phyloP scores from a whole-genome alignment of 192 early-diverging fungal genomes.

The Coemansia sp. region DNA sequence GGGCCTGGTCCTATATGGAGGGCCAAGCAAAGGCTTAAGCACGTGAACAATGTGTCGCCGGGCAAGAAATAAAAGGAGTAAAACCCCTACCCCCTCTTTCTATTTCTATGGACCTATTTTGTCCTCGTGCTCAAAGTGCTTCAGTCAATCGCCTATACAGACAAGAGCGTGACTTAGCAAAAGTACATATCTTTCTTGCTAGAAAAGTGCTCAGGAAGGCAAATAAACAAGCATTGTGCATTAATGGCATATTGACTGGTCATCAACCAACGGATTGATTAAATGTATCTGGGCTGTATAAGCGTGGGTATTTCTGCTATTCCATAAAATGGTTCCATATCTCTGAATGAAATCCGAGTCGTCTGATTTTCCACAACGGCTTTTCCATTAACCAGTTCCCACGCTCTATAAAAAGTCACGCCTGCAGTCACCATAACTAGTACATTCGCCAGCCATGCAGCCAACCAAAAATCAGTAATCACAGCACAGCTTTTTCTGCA shows the following conservation, averaged over 20 bases:
- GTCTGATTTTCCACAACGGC: no score
- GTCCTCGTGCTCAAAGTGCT: neutral
- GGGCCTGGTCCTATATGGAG: no score
- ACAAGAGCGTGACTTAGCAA: no score
- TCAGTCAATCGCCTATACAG: no score
- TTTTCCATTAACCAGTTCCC: neutral
- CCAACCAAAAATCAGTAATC: neutral
- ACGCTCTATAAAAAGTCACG: constrained; percentile 2
- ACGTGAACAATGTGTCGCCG: constrained; percentile 6
- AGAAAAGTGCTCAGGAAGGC: neutral
- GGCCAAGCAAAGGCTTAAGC: neutral
- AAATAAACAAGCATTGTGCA: neutral
- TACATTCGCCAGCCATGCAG: neutral
- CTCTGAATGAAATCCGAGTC: no score
- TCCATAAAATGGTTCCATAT: no score
- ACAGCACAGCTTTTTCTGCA: neutral
- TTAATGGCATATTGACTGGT: no score
- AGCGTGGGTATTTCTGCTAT: no score
- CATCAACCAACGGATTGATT: no score
- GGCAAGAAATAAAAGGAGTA: neutral
- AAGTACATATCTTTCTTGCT: no score
- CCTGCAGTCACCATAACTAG: neutral
- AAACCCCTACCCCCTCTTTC: constrained; percentile 1
- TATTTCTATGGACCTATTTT: neutral
- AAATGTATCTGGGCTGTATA: no score